Base-by-base conservation (phyloP, 371 early-diverging fungal genomes). In the Mucor mucedo region DNA sequence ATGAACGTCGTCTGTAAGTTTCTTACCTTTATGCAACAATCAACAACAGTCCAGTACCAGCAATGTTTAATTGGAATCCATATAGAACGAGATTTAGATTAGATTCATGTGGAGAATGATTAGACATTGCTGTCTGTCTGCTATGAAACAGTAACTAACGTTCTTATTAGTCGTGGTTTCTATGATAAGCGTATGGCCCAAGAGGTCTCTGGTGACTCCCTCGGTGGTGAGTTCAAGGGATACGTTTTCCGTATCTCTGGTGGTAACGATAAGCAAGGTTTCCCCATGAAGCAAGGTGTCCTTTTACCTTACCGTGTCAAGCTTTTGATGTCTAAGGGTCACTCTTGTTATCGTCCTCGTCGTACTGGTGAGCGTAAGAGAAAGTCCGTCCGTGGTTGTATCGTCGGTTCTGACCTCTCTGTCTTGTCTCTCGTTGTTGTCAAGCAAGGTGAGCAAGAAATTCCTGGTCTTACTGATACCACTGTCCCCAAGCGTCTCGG, bases 231-330 rank as follows among this genome's bases (percentile, higher is more conserved):
- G 86, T 99, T 95, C 93, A 95, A 94, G 88, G 99, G 99, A 67
- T 98, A 95, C 87, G 91, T 98, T 74, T 93, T 99, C 89, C 93
- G 96, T 78, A 96, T 99, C 77, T 93, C 96, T 66, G 99, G 99
- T 76, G 99, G 99, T 75, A 95, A 98, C 89, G 99, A 99, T 90
- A 97, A 96, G 88, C 98, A 99, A 90, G 99, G 99, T 83, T 93
- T 93, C 91, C 93, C 93, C 76, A 93, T 93, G 93, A 98, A 96
- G 92, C 95, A 96, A 86, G 97, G 97, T 89, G 93, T 99, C 63
- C 89, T 96, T 68, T 85, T 92, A 65, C 89, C 90, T 62, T 87
- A 91, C 81, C 95, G 99, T 92, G 95, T 97, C 69, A 91, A 96
- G 69, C 92, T 98, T 72, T 84, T 92, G 72, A 90, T 99, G 74